A percentile compares a stretch with the other conserved stretches of the same genome.
Evolutionary conservation across 345 rosid species (phyloP).

Genomic region (Salix caprea): DNA sequence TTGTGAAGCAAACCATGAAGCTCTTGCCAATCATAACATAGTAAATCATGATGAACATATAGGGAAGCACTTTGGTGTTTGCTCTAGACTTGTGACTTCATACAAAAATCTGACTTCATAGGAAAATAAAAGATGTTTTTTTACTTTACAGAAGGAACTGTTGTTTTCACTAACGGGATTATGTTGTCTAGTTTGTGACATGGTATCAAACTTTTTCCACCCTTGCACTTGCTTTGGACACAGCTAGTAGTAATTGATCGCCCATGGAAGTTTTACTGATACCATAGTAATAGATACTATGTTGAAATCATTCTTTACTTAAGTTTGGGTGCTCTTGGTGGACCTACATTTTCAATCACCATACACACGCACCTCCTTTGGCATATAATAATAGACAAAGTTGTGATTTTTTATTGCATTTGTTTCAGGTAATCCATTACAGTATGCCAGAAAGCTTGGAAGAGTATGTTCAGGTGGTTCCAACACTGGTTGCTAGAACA

Average conservation of each 20-base stretch:
- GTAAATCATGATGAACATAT: not conserved
- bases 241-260: not conserved
- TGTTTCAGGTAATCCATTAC: conserved; percentile 80
- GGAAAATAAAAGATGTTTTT: not conserved
- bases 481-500: conserved; percentile 4
- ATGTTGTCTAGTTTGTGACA: not conserved
- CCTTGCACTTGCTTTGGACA: not conserved
- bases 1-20: not conserved
- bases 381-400: not conserved
- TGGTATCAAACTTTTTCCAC: not conserved
- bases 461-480: conserved; percentile 89
- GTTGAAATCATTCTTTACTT: not conserved
- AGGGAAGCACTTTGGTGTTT: too few species aligned
- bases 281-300: not conserved
- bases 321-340: not conserved
- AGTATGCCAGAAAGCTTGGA: conserved; percentile 97
- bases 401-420: conserved; percentile 7
- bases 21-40: not conserved
- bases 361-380: not conserved
- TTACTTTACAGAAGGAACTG: not conserved
- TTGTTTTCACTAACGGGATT: not conserved
- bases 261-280: not conserved
- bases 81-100: too few species aligned
- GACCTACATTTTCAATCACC: not conserved
- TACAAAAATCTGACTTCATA: not conserved